Percentiles rank a stretch among this genome's conserved stretches.
Evolutionary conservation across 805 yeast species (phyloP).

Genomic region (Danielozyma ontarioensis): DNA sequence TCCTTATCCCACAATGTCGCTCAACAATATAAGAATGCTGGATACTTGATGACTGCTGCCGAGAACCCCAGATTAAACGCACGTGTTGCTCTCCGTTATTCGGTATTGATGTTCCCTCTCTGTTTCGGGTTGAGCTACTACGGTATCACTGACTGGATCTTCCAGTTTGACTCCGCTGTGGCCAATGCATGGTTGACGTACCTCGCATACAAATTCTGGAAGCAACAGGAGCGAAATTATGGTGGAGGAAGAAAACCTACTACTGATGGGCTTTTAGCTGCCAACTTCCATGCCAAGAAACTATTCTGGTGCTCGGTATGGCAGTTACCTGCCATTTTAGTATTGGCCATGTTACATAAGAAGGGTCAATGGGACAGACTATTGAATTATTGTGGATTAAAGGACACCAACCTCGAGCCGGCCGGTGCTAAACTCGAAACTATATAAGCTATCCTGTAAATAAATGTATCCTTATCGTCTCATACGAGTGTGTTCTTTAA

Average conservation of each 20-base stretch:
- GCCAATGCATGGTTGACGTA: constrained; percentile 84
- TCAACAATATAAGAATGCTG: constrained; percentile 85
- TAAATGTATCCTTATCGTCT: too few relatives aligned
- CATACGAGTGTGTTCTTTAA: too few relatives aligned
- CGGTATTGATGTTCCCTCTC: constrained; percentile 89
- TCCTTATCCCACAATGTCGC: constrained; percentile 84
- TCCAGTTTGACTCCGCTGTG: constrained; percentile 73
- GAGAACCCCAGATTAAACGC: constrained; percentile 90
- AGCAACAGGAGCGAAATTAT: constrained; percentile 66
- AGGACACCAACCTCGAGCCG: too few relatives aligned
- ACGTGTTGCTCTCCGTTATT: constrained; percentile 85
- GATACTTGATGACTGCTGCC: constrained; percentile 96
- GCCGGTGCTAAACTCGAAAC: too few relatives aligned
- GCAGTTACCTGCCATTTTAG: constrained; percentile 86
- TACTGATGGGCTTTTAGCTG: constrained; percentile 52
- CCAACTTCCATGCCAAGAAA: constrained; percentile 71
- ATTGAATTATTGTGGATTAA: too few relatives aligned
- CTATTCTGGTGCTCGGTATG: constrained; percentile 92
- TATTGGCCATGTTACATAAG: constrained; percentile 91
- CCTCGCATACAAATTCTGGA: constrained; percentile 79
- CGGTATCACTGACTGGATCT: constrained; percentile 77
- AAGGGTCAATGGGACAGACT: constrained; percentile 85
- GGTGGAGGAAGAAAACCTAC: constrained; percentile 37
- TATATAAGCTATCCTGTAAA: too few relatives aligned
- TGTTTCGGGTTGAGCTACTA: constrained; percentile 78